Evolutionary conservation across 1,284 basidiomycete species (phyloP).

Genomic region (Chiua sp.): DNA sequence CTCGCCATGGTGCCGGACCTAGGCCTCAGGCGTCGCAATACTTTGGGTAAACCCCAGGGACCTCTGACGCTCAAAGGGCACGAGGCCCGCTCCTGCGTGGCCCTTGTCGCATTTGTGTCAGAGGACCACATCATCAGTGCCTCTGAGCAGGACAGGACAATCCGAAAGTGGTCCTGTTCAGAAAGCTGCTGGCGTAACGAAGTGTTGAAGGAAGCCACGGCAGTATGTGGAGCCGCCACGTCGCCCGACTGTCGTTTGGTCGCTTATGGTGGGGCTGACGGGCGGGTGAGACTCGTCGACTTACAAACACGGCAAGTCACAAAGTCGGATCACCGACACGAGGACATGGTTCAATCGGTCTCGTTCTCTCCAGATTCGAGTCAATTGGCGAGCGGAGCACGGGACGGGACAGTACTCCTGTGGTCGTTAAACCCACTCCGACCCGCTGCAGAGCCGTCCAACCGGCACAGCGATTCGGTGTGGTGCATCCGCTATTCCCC

Average conservation of each 20-base stretch:
- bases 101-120: constrained; percentile 24
- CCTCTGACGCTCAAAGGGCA: constrained; percentile 12
- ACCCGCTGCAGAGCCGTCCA: constrained; percentile 14
- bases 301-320: constrained; percentile 1
- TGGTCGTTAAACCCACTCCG: constrained; percentile 22
- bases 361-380: constrained; percentile 27
- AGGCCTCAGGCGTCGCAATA: too few relatives aligned
- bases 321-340: constrained; percentile 11
- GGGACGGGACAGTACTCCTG: constrained; percentile 26
- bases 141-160: constrained; percentile 19
- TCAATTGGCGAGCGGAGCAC: constrained; percentile 22
- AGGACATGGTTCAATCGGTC: constrained; percentile 15
- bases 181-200: not conserved
- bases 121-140: constrained; percentile 21
- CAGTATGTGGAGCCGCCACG: constrained; percentile 3
- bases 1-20: too few relatives aligned
- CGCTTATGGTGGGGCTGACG: constrained; percentile 24
- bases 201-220: constrained; percentile 5
- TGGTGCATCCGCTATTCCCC: constrained; percentile 28
- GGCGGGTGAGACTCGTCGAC: constrained; percentile 16
- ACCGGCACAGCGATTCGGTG: constrained; percentile 16
- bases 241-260: constrained; percentile 23
- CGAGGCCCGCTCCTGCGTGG: not conserved
- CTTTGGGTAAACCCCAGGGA: too few relatives aligned
- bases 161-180: constrained; percentile 17